These are phyloP conservation scores for Calonectria pseudoturangicola DNA, from an alignment of 2,329 filamentous ascomycete genomes.

Conservation along the genomic window DNA sequence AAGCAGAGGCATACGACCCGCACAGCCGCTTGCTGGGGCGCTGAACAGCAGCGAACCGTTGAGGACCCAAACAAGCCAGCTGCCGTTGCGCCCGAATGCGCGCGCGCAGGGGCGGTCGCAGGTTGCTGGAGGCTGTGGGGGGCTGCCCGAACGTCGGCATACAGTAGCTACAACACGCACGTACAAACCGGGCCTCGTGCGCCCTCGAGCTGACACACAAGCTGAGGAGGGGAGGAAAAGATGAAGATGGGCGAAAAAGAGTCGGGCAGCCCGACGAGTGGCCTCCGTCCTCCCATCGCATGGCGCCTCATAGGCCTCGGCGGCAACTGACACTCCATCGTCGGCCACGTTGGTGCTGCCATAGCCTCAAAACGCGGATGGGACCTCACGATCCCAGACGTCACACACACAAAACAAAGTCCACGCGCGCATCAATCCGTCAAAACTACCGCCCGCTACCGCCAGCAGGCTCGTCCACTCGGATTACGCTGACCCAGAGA, in stretches of 20 bases:
- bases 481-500: conserved; percentile 6
- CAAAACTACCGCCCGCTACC: conserved; percentile 23
- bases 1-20: conserved; percentile 27
- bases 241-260: neutral
- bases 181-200: neutral
- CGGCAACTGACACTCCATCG: conserved; percentile 15
- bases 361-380: conserved; percentile 16
- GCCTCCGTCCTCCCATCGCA: conserved; percentile 4
- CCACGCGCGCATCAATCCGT: conserved; percentile 16
- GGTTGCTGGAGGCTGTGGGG: conserved; percentile 1
- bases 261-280: neutral
- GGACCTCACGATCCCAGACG: conserved; percentile 6
- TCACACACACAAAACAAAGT: conserved; percentile 9
- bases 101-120: conserved; percentile 15
- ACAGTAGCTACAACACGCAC: conserved; percentile 7
- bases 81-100: neutral
- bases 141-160: neutral
- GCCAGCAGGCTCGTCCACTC: conserved; percentile 17
- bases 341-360: conserved; percentile 12
- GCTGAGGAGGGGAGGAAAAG: neutral
- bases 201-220: conserved; percentile 14
- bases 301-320: neutral
- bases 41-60: neutral
- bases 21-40: conserved; percentile 6
- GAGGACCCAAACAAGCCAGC: neutral